phyloP scores from a whole-genome alignment of 306 rosid species.

The Benincasa hispida region DNA sequence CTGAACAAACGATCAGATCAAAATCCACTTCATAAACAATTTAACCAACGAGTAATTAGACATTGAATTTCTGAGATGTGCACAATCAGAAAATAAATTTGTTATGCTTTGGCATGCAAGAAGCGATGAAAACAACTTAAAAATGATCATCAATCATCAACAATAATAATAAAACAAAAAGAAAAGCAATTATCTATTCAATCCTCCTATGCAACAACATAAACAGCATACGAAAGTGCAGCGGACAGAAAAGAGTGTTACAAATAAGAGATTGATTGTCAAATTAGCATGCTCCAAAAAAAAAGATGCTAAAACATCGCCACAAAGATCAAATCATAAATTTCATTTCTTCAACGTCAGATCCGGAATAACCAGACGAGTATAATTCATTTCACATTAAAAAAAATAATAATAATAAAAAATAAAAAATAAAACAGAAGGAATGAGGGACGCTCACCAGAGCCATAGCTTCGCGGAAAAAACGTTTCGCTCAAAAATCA shows the following conservation, averaged over 20 bases:
- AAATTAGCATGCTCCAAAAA: not conserved
- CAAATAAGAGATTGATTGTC: not conserved
- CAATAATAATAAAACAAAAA: too few relatives aligned
- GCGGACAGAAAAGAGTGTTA: not conserved
- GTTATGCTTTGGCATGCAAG: not conserved
- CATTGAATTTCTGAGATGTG: not conserved
- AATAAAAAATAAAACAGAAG: not conserved
- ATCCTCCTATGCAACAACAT: not conserved
- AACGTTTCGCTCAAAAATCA: constrained; percentile 21
- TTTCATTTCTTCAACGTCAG: not conserved
- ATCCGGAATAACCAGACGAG: not conserved
- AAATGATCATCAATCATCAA: too few relatives aligned
- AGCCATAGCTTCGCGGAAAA: constrained; percentile 55
- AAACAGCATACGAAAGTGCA: not conserved
- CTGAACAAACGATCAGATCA: not conserved
- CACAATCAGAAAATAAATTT: not conserved
- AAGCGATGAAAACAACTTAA: not conserved
- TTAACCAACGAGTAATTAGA: not conserved
- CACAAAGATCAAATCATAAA: not conserved
- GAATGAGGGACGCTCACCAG: constrained; percentile 33
- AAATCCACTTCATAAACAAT: not conserved
- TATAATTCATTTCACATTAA: not conserved
- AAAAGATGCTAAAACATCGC: not conserved
- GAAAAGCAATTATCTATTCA: not conserved
- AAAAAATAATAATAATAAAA: not conserved